Conservation (phyloP, 2,329 filamentous ascomycete species). For the Verticillium alfalfae region DNA sequence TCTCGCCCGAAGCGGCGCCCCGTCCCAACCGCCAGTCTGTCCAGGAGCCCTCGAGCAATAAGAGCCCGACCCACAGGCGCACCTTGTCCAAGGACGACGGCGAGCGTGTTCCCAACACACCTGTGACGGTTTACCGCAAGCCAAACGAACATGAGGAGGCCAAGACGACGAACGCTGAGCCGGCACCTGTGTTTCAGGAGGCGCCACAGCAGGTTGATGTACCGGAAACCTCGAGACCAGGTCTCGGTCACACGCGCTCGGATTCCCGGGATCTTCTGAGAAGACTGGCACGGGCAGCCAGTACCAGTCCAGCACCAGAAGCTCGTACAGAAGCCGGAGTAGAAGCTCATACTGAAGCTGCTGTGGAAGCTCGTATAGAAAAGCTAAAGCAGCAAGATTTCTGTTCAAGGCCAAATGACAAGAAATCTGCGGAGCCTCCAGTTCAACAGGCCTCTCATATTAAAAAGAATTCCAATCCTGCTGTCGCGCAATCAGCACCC, state of each 20-base stretch:
- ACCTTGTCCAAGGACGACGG: slow-evolving; percentile 15
- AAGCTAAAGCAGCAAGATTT: background rate
- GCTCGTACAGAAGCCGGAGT: background rate
- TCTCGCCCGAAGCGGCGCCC: slow-evolving; percentile 32
- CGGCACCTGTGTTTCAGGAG: slow-evolving; percentile 3
- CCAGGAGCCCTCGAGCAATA: slow-evolving; percentile 7
- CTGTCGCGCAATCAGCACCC: background rate
- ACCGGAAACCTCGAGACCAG: background rate
- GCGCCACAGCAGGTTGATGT: slow-evolving; percentile 11
- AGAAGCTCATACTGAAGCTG: background rate
- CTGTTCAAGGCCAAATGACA: slow-evolving; percentile 4
- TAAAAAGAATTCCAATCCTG: background rate
- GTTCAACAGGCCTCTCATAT: background rate
- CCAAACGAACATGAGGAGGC: slow-evolving; percentile 3
- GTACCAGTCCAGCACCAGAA: slow-evolving; percentile 34
- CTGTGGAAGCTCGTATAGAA: slow-evolving; percentile 14
- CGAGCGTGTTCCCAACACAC: slow-evolving; percentile 30
- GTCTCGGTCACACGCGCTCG: slow-evolving; percentile 16
- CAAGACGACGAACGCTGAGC: background rate
- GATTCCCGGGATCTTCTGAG: slow-evolving; percentile 45
- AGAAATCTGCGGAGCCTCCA: background rate
- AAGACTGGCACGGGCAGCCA: slow-evolving; percentile 41
- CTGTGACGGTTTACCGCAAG: slow-evolving; percentile 30
- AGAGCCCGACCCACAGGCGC: slow-evolving; percentile 3
- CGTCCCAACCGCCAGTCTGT: slow-evolving; percentile 20